Evolutionary conservation across 139 green algal species (phyloP).

Genomic region (Monoraphidium neglectum): DNA sequence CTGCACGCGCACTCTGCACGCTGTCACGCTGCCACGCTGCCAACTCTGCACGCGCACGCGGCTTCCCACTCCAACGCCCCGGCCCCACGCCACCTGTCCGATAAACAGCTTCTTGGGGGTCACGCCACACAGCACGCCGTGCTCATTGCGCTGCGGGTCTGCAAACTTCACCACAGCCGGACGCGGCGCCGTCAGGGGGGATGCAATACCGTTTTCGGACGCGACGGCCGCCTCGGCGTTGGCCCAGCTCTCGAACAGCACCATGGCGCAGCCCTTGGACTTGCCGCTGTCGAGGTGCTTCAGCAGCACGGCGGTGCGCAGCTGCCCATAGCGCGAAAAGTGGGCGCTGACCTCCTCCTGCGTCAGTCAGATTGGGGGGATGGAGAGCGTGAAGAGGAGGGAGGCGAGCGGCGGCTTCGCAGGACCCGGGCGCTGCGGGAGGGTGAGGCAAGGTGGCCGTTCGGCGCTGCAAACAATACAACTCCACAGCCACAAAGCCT

Average conservation of each 20-base stretch:
- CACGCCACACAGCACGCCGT: slow-evolving; percentile 60
- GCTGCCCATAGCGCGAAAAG: slow-evolving; percentile 71
- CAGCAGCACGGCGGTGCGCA: slow-evolving; percentile 72
- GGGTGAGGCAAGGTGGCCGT: too few relatives aligned
- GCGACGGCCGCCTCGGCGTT: slow-evolving; percentile 74
- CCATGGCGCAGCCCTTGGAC: slow-evolving; percentile 81
- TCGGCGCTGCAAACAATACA: too few relatives aligned
- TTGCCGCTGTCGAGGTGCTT: slow-evolving; percentile 60
- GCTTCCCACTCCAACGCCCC: neutral
- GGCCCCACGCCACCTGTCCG: slow-evolving; percentile 65
- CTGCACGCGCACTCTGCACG: neutral
- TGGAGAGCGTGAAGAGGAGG: too few relatives aligned
- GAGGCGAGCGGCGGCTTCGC: too few relatives aligned
- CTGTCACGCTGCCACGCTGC: too few relatives aligned
- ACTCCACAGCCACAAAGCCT: too few relatives aligned
- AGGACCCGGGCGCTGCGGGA: too few relatives aligned
- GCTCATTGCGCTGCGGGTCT: slow-evolving; percentile 63
- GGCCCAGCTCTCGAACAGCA: slow-evolving; percentile 71
- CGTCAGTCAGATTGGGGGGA: too few relatives aligned
- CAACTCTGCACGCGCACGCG: neutral
- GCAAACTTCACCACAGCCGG: slow-evolving; percentile 82
- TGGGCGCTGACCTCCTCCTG: slow-evolving; percentile 72
- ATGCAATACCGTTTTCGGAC: slow-evolving; percentile 63
- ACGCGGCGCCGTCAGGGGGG: slow-evolving; percentile 39
- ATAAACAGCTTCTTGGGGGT: slow-evolving; percentile 90